Evolutionary conservation across 352 stramenopile species (phyloP), one percentile per base, ranked within the genome.

Genomic region (Globisporangium cederbergense): DNA sequence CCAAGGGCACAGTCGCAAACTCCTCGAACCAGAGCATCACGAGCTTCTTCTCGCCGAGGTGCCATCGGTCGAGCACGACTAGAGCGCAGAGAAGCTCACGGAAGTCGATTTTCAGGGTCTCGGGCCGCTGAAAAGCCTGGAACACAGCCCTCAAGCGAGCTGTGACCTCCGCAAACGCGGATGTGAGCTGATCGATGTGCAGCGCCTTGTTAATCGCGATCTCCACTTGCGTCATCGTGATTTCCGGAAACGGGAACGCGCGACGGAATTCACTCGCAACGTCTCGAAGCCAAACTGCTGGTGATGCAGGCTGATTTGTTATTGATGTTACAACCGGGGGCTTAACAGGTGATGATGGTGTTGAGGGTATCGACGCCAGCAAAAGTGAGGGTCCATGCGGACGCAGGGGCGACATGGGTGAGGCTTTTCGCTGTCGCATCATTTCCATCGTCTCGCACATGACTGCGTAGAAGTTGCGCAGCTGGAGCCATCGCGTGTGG

Each of bases 21-120:
- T 86, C 74, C 40, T 86, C 75, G 36, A 84, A 79, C 78, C 81
- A 90, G 22, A 75, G 72, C 55, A 52, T 20, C 11, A 90, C 64
- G 50, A 86, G 67, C 38, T 73, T 78, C 38, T 60, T 62, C 53
- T 79, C 76, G 2, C 74, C 72, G 60, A 83, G 68, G 28, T 70
- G 72, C 77, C 81, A 87, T 3, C 72, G 68, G 54, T 89, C 77
- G 1, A 90, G 70, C 40, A 90, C 72, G 5, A 71, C 56, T 5
- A 87, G 64, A 7, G 77, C 67, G 30, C 68, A 80, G 13, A 90
- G 57, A 0, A 90, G 14, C 43, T 83, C 76, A 7, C 81, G 72
- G 46, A 73, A 77, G 67, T 90, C 79, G 11, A 78, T 59, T 30
- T 57, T 76, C 16, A 38, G 51, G 43, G 9, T 28, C 56, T 20